Base-by-base conservation (phyloP, 192 early-diverging fungal species). In the Coemansia sp. region DNA sequence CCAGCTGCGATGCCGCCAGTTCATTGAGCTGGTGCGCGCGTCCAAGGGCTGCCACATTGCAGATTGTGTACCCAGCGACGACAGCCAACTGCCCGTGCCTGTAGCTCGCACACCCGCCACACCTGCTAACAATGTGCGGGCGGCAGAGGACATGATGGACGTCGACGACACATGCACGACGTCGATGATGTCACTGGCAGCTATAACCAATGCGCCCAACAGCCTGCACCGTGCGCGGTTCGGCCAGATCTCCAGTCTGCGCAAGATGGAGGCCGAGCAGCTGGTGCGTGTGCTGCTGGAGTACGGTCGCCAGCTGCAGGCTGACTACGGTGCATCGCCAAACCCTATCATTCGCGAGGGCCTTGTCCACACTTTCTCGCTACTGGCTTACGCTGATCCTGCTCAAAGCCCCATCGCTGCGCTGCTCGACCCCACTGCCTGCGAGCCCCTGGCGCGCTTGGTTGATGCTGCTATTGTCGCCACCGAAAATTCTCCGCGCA, bases 1-100 rank as follows among this genome's bases (percentile, higher is more conserved):
- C 61, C 87, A 87, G 60, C 86, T 98, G 36, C 82, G 88, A 22
- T 95, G 95, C 71, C 89, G 87, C 45, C 87, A 93, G 70, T 97
- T 96, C 75, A 86, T 97, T 19, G 93, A 98, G 84, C 86, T 95
- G 82, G 88, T 97, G 20, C 70, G 79, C 0, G 65, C 64, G 20
- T 75, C 77, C 24, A 80, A 61, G 44, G 75, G 77, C 17, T 44
- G 64, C 9, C 71, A 67, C 46, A 80, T 79, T 55, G 74, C 68
- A 1, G 68, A 69, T 51, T 64, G 71, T 62, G 67, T 80, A 29
- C 74, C 74, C 51, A 72, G 55, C 48, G 77, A 78, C 61, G 74
- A 71, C 72, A 50, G 58, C 61, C 53, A 68, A 53, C 62, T 76
- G 19, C 38, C 68, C 13, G 22, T 59, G 48, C 70, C 81, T 17